A percentile compares a stretch with the other conserved stretches of the same genome.
These are phyloP conservation scores for Beauveria medogensis DNA, from an alignment of 2,329 filamentous ascomycete genomes.

Conservation along the genomic window DNA sequence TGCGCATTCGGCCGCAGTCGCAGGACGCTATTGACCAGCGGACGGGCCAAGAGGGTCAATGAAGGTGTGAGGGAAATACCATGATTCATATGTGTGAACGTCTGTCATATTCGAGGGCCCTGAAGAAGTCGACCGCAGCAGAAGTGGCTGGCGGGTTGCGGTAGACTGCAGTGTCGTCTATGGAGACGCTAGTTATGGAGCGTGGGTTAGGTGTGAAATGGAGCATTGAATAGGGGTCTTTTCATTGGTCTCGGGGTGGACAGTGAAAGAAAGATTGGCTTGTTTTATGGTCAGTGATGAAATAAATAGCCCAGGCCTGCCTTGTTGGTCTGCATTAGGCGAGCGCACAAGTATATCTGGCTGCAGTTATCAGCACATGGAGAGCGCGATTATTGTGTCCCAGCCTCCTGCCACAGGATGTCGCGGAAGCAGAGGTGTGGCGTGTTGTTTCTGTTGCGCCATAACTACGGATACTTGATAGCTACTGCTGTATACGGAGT, in stretches of 20 bases:
- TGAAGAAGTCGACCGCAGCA: background rate
- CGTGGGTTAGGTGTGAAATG: background rate
- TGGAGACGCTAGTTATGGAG: constrained; percentile 6
- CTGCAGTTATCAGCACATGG: too few relatives aligned
- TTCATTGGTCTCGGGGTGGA: background rate
- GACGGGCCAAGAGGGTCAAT: background rate
- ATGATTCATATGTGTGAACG: background rate
- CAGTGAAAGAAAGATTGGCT: background rate
- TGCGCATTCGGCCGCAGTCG: background rate
- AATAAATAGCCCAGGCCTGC: background rate
- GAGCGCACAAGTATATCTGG: too few relatives aligned
- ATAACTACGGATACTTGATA: too few relatives aligned
- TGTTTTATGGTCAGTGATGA: background rate
- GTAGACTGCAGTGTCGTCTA: background rate
- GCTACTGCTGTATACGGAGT: too few relatives aligned
- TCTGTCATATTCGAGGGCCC: too few relatives aligned
- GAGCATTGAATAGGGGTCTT: background rate
- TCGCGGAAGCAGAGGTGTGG: too few relatives aligned
- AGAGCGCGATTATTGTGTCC: too few relatives aligned
- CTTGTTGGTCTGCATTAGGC: background rate
- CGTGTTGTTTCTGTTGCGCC: too few relatives aligned
- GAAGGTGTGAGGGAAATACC: constrained; percentile 7
- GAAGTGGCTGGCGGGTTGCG: background rate
- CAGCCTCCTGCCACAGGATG: too few relatives aligned
- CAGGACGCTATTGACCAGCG: background rate